phyloP scores from a whole-genome alignment of 1,284 basidiomycete species.

The Cutaneotrichosporon dermatis region DNA sequence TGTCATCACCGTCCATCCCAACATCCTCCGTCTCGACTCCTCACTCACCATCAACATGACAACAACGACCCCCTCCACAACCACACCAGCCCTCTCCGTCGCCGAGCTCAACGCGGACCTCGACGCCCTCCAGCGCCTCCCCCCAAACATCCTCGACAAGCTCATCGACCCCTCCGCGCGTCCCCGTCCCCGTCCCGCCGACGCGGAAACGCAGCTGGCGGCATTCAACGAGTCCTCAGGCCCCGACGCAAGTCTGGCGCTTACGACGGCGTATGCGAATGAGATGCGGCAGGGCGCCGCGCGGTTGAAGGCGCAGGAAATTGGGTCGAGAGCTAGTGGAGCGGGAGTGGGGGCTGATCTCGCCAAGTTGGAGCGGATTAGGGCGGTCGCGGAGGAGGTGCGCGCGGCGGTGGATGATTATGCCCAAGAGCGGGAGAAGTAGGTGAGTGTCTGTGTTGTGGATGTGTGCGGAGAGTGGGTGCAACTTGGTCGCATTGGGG shows the following conservation, averaged over 20 bases:
- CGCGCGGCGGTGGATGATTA: slow-evolving; percentile 9
- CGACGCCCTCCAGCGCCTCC: slow-evolving; percentile 9
- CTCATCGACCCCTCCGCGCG: slow-evolving; percentile 14
- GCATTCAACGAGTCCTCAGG: background rate
- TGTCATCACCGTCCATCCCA: no score
- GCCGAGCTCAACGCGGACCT: slow-evolving; percentile 10
- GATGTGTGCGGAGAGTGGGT: no score
- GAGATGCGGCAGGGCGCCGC: slow-evolving; percentile 14
- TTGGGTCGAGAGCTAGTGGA: background rate
- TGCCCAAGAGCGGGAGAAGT: background rate
- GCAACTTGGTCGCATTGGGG: no score
- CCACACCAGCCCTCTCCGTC: background rate
- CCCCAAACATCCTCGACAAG: background rate
- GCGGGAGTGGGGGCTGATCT: background rate
- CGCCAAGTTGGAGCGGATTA: slow-evolving; percentile 6
- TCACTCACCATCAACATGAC: background rate
- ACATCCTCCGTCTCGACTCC: background rate
- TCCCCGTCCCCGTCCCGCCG: background rate
- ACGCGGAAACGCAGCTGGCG: slow-evolving; percentile 2
- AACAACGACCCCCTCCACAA: background rate
- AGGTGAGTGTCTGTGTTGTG: background rate
- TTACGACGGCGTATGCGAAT: slow-evolving; percentile 10
- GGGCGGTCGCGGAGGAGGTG: slow-evolving; percentile 9
- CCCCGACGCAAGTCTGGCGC: background rate
- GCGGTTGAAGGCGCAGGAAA: background rate